A percentile compares a stretch with the other conserved stretches of the same genome.
Conservation (phyloP, 495 filamentous ascomycete genomes). For the Trichoderma gamsii region DNA sequence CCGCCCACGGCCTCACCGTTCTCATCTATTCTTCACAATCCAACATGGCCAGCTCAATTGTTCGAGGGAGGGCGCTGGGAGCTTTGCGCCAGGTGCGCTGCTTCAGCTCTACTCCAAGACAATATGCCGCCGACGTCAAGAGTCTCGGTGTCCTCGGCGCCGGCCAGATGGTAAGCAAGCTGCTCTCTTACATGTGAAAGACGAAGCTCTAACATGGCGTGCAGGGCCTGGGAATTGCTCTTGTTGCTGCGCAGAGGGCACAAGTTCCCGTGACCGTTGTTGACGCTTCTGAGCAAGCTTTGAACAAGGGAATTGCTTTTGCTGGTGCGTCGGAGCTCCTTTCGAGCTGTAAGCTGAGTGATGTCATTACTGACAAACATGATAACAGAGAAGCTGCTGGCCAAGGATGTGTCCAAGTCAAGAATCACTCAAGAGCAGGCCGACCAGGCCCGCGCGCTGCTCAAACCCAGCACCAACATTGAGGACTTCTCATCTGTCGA, state of each 20-base stretch:
- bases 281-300: slow-evolving; percentile 75
- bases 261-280: slow-evolving; percentile 79
- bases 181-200: slow-evolving; percentile 15
- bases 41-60: slow-evolving; percentile 32
- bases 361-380: slow-evolving; percentile 19
- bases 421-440: slow-evolving; percentile 74
- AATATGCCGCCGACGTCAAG: slow-evolving; percentile 69
- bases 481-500: slow-evolving; percentile 79
- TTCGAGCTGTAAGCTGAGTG: neutral
- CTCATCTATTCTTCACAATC: slow-evolving; percentile 8
- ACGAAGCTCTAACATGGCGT: neutral
- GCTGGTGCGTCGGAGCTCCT: slow-evolving; percentile 50
- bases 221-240: slow-evolving; percentile 90
- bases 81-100: slow-evolving; percentile 36
- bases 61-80: slow-evolving; percentile 29
- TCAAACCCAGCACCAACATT: slow-evolving; percentile 65
- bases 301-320: slow-evolving; percentile 88
- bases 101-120: slow-evolving; percentile 48
- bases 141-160: slow-evolving; percentile 88
- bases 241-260: slow-evolving; percentile 86
- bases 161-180: slow-evolving; percentile 76
- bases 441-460: slow-evolving; percentile 57
- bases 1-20: slow-evolving; percentile 6
- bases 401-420: slow-evolving; percentile 83
- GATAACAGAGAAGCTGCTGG: slow-evolving; percentile 73